A percentile compares a stretch with the other conserved stretches of the same genome.
phyloP scores from a whole-genome alignment of 441 rosid genomes.

The Kokia cookei region DNA sequence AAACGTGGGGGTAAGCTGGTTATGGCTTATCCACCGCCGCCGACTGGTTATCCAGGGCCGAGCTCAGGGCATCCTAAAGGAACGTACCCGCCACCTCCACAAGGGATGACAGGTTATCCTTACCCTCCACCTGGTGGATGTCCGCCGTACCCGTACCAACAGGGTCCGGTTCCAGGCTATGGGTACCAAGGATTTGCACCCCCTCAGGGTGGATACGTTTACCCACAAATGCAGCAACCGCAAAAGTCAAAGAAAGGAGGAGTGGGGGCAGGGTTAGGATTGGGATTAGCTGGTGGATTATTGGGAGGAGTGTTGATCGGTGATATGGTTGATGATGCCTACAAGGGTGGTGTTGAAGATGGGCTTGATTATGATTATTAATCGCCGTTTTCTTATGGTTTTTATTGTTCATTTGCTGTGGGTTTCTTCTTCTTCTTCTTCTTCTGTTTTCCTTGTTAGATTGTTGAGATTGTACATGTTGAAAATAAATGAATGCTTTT shows the following conservation, averaged over 20 bases:
- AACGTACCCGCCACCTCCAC: conserved; percentile 1
- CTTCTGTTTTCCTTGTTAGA: background rate
- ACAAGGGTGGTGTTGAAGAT: conserved; percentile 16
- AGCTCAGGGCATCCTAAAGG: conserved; percentile 6
- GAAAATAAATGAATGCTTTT: background rate
- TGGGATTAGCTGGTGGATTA: conserved; percentile 51
- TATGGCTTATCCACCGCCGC: conserved; percentile 28
- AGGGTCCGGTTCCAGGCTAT: background rate
- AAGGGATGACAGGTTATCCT: conserved; percentile 1
- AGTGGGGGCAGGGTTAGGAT: conserved; percentile 22
- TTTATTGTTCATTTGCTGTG: background rate
- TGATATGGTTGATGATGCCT: conserved; percentile 35
- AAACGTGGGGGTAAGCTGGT: background rate
- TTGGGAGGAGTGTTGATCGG: conserved; percentile 44
- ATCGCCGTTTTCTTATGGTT: background rate
- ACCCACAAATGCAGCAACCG: conserved; percentile 15
- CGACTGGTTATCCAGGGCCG: conserved; percentile 10
- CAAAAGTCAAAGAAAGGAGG: conserved; percentile 32
- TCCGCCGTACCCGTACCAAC: background rate
- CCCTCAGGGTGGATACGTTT: conserved; percentile 17
- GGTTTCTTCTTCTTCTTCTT: background rate
- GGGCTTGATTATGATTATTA: conserved; percentile 35
- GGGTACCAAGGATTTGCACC: conserved; percentile 16
- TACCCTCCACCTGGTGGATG: conserved; percentile 14
- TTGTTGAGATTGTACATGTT: background rate